Percentiles rank a stretch among this genome's conserved stretches.
Conservation (phyloP, 805 yeast species). For the Schizosaccharomyces cryophilus region DNA sequence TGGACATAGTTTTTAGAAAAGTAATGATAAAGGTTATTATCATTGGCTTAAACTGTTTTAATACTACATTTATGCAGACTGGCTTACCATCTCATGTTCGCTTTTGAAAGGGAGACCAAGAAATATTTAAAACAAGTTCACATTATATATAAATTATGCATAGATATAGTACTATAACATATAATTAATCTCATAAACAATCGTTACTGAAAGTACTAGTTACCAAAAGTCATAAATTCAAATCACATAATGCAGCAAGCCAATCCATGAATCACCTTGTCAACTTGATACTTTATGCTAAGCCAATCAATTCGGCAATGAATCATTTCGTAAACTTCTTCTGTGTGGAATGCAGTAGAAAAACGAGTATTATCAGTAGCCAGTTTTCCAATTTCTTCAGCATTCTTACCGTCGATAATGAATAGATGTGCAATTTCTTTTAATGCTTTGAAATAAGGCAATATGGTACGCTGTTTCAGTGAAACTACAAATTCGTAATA, state of each 20-base stretch:
- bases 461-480: constrained; percentile 29
- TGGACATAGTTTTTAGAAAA: too few species aligned
- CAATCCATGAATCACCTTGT: constrained; percentile 83
- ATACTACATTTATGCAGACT: not conserved
- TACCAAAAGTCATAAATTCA: not conserved
- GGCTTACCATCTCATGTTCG: not conserved
- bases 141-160: too few species aligned
- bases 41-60: too few species aligned
- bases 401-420: constrained; percentile 44
- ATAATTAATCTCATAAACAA: too few species aligned
- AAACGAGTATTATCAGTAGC: constrained; percentile 65
- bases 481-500: constrained; percentile 43
- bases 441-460: constrained; percentile 54
- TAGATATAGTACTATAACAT: too few species aligned
- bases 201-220: too few species aligned
- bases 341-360: constrained; percentile 73
- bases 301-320: constrained; percentile 76
- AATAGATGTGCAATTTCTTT: constrained; percentile 69
- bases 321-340: constrained; percentile 81
- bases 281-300: constrained; percentile 50
- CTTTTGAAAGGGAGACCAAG: too few species aligned
- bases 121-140: too few species aligned
- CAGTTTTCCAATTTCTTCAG: constrained; percentile 62
- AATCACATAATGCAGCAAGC: constrained; percentile 41
- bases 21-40: too few species aligned